Evolutionary conservation across 2,329 filamentous ascomycete genomes (phyloP).

Genomic region (Arthrobotrys pseudoclavata): DNA sequence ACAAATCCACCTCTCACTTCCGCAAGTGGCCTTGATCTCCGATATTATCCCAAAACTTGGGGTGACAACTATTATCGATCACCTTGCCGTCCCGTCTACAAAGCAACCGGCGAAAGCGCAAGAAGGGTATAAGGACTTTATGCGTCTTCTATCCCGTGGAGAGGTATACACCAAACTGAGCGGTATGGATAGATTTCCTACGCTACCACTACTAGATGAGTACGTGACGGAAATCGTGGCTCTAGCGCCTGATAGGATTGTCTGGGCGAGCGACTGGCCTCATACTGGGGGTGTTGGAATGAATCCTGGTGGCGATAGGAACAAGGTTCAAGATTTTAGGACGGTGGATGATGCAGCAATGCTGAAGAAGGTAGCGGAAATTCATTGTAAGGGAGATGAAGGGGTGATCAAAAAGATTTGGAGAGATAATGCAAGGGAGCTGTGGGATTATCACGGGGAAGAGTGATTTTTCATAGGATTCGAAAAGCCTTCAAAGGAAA

Average conservation of each 20-base stretch:
- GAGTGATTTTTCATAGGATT: conserved; percentile 1
- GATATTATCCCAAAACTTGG: conserved; percentile 62
- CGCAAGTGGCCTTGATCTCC: conserved; percentile 62
- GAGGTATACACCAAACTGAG: conserved; percentile 63
- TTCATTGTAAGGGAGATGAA: conserved; percentile 59
- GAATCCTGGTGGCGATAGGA: conserved; percentile 61
- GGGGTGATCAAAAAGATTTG: conserved; percentile 61
- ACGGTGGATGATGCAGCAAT: conserved; percentile 58
- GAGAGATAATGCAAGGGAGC: conserved; percentile 62
- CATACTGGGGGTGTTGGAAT: conserved; percentile 62
- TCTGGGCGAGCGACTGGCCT: conserved; percentile 63
- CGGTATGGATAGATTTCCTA: conserved; percentile 63
- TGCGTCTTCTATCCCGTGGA: conserved; percentile 59
- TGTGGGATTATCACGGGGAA: conserved; percentile 61
- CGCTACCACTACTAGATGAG: conserved; percentile 60
- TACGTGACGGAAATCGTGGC: conserved; percentile 61
- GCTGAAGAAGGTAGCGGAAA: conserved; percentile 38
- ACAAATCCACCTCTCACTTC: conserved; percentile 64
- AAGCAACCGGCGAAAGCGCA: conserved; percentile 44
- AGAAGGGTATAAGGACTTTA: conserved; percentile 61
- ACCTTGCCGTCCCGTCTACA: conserved; percentile 62
- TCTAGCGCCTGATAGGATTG: conserved; percentile 61
- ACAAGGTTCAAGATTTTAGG: conserved; percentile 61
- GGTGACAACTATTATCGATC: conserved; percentile 63
- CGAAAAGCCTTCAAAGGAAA: not conserved